Base-by-base conservation (phyloP, 495 filamentous ascomycete genomes). In the Neurospora sp. region DNA sequence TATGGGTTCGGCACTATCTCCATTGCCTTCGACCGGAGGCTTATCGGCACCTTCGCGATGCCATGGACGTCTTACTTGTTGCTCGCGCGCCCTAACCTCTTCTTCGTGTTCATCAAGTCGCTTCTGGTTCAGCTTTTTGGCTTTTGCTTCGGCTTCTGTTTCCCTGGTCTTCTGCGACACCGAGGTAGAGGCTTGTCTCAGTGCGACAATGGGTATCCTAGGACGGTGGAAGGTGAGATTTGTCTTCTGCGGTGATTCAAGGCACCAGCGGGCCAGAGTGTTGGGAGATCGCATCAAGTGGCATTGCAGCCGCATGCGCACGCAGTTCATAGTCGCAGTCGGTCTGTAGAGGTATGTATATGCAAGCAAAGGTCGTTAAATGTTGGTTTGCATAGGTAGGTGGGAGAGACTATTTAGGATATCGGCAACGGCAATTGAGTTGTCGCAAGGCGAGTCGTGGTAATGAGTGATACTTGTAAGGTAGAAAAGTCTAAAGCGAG, bases 41-140 rank as follows among this genome's bases (percentile, higher is more conserved):
- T 83, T 78, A 74, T 91, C 87, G 27, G 86, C 86, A 31, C 89
- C 89, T 74, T 92, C 86, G 42, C 91, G 85, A 76, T 91, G 89
- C 92, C 92, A 93, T 77, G 92, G 92, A 18, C 83, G 80, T 70
- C 82, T 77, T 35, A 83, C 79, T 68, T 81, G 74, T 73, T 79
- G 69, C 71, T 81, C 71, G 31, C 77, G 73, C n/a, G 69, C 78
- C 38, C 73, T 73, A 20, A 83, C 81, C 42, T 85, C 73, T 42
- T 83, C 72, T 70, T 84, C 82, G 35, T 82, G 76, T 41, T 79
- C 80, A 39, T 79, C 81, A 22, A 83, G 72, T 40, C 78, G 75
- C 70, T 80, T 80, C 47, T 86, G 75, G 70, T 79, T 76, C n/a
- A 81, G 75, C 22, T 79, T 75, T 39, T 77, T 82, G 14, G 80